Percentiles rank a stretch among this genome's conserved stretches.
These are phyloP conservation scores for Bacidia gigantensis DNA, from an alignment of 495 filamentous ascomycete species.

Conservation along the genomic window DNA sequence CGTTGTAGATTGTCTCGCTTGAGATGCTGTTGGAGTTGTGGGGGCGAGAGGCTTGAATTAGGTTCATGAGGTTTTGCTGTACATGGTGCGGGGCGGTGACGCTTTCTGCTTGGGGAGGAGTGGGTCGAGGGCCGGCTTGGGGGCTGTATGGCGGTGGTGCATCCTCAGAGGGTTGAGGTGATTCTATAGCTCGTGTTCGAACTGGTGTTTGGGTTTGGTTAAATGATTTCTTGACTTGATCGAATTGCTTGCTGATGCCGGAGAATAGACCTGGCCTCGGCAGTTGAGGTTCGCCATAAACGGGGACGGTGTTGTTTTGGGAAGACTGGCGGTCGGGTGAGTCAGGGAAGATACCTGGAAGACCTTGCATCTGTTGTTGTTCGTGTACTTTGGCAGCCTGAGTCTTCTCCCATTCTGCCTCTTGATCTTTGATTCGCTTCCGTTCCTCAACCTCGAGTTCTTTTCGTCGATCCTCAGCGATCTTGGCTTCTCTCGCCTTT, in stretches of 20 bases:
- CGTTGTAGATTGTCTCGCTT: constrained; percentile 52
- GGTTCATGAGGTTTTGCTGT: constrained; percentile 53
- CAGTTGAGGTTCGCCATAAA: constrained; percentile 21
- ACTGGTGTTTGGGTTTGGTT: constrained; percentile 32
- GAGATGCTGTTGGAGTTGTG: constrained; percentile 61
- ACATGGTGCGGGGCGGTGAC: constrained; percentile 38
- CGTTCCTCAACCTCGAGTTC: constrained; percentile 66
- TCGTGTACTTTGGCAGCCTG: constrained; percentile 22
- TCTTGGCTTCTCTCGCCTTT: constrained; percentile 68
- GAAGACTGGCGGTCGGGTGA: constrained; percentile 32
- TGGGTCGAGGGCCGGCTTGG: constrained; percentile 21
- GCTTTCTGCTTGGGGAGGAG: constrained; percentile 20
- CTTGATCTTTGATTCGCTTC: constrained; percentile 47
- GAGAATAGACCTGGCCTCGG: constrained; percentile 45
- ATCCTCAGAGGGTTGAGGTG: constrained; percentile 14
- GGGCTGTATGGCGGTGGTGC: constrained; percentile 32
- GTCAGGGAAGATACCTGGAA: constrained; percentile 57
- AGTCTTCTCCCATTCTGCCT: constrained; percentile 36
- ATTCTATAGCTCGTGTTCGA: not conserved
- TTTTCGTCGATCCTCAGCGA: constrained; percentile 68
- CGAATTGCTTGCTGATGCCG: constrained; percentile 47
- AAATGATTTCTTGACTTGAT: constrained; percentile 36
- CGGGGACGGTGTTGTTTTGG: constrained; percentile 16
- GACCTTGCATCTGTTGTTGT: constrained; percentile 24
- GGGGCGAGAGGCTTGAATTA: constrained; percentile 67